Conservation (phyloP, 345 rosid species). For the Physaria fendleri region DNA sequence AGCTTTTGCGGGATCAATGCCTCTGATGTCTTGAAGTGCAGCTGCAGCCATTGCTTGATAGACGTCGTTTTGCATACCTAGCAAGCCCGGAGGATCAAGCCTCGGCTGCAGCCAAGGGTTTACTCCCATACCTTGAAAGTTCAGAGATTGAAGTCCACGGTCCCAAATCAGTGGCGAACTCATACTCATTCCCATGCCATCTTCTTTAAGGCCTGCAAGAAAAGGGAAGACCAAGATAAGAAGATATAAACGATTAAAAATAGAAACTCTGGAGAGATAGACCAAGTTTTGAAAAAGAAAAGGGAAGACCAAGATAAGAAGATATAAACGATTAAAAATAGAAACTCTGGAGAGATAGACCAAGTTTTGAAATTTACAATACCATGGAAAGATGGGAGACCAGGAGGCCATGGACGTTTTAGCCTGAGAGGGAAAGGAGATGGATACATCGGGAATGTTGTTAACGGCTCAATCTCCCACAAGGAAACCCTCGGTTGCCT, state of each 20-base stretch:
- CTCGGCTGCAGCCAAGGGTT: slow-evolving; percentile 92
- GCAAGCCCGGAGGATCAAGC: slow-evolving; percentile 57
- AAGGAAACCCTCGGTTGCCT: slow-evolving; percentile 96
- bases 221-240: neutral
- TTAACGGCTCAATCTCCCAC: slow-evolving; percentile 97
- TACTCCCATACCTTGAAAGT: slow-evolving; percentile 73
- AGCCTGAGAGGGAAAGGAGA: slow-evolving; percentile 90
- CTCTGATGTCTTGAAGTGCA: slow-evolving; percentile 80
- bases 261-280: neutral
- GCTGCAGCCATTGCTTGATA: slow-evolving; percentile 95
- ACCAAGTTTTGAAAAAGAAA: too few relatives aligned
- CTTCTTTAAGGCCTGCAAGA: slow-evolving; percentile 65
- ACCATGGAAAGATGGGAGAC: slow-evolving; percentile 76
- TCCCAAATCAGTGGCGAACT: slow-evolving; percentile 80
- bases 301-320: neutral
- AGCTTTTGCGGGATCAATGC: slow-evolving; percentile 59
- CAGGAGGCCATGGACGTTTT: slow-evolving; percentile 96
- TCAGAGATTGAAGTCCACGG: slow-evolving; percentile 56
- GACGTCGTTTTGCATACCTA: slow-evolving; percentile 77
- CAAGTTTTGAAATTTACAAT: slow-evolving; percentile 10
- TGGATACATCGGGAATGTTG: slow-evolving; percentile 97
- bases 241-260: too few relatives aligned
- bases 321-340: too few relatives aligned
- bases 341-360: neutral
- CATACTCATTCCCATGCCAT: slow-evolving; percentile 64